Conservation (phyloP, 2,329 filamentous ascomycete genomes). For the Cylindrodendrum hubeiense region DNA sequence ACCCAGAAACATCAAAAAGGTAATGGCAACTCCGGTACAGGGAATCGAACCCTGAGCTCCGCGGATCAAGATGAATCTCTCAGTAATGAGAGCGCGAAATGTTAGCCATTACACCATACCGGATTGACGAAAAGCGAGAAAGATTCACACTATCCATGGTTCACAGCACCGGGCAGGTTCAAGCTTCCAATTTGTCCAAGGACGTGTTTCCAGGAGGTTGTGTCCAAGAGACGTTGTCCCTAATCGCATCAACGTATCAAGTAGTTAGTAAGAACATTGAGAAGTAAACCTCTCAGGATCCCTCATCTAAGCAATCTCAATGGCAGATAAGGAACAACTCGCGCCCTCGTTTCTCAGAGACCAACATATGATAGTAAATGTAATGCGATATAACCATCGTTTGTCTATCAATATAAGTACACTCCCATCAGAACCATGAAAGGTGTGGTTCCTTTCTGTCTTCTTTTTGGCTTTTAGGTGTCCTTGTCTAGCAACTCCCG, state of each 20-base stretch:
- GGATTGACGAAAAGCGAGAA: conserved; percentile 29
- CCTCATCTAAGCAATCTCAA: no score
- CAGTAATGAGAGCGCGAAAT: conserved; percentile 50
- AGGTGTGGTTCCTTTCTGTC: conserved; percentile 23
- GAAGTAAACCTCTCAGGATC: no score
- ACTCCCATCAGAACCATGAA: conserved; percentile 27
- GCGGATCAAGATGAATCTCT: conserved; percentile 29
- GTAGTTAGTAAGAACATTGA: no score
- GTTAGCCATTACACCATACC: conserved; percentile 52
- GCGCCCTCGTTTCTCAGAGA: neutral
- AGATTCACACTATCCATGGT: neutral
- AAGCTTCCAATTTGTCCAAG: no score
- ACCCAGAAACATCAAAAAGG: neutral
- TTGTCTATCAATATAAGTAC: conserved; percentile 47
- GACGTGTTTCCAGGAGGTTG: no score
- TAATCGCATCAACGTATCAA: no score
- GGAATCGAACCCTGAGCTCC: conserved; percentile 22
- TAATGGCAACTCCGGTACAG: conserved; percentile 1
- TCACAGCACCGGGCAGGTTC: no score
- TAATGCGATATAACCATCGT: conserved; percentile 26
- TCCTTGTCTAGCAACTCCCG: conserved; percentile 39
- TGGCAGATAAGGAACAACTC: no score
- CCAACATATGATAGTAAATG: neutral
- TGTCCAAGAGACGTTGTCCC: no score
- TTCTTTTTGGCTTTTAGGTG: conserved; percentile 35